phyloP scores from a whole-genome alignment of 768 basidiomycete species.

The Cyclocybe cylindracea region DNA sequence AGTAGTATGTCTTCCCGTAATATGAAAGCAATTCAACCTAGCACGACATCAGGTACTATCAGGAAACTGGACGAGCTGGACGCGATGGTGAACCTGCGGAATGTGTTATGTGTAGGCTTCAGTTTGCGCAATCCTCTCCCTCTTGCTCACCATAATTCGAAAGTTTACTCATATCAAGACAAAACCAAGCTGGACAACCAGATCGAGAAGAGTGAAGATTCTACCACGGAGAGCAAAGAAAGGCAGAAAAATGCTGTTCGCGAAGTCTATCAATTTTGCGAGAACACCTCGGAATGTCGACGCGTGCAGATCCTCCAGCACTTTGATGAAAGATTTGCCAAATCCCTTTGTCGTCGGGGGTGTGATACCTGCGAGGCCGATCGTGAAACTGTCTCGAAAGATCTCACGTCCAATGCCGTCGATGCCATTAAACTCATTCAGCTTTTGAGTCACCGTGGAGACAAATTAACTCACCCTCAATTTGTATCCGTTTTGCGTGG shows the following conservation, averaged over 20 bases:
- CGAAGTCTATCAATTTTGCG: constrained; percentile 78
- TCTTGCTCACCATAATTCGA: not conserved
- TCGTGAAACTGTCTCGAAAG: constrained; percentile 43
- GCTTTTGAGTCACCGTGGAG: constrained; percentile 37
- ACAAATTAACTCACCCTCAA: constrained; percentile 60
- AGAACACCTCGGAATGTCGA: constrained; percentile 82
- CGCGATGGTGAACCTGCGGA: constrained; percentile 83
- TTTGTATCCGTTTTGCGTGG: constrained; percentile 70
- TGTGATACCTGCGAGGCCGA: constrained; percentile 85
- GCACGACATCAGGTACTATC: constrained; percentile 65
- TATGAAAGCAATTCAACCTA: not conserved
- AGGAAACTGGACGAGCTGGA: constrained; percentile 97
- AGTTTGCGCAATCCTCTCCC: not conserved
- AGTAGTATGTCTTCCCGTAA: constrained; percentile 14
- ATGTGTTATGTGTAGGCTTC: constrained; percentile 79
- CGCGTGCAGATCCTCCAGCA: constrained; percentile 86
- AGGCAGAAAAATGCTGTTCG: constrained; percentile 66
- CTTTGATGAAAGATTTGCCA: constrained; percentile 82
- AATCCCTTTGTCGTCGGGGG: constrained; percentile 57
- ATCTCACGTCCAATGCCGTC: constrained; percentile 63
- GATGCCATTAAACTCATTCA: constrained; percentile 61
- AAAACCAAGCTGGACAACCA: constrained; percentile 53
- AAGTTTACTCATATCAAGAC: constrained; percentile 72
- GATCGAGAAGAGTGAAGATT: constrained; percentile 58
- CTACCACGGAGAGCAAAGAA: constrained; percentile 56